Evolutionary conservation across 2,329 filamentous ascomycete species (phyloP), one percentile per base, ranked within the genome.

Genomic region (Hymenoscyphus fructigenus): DNA sequence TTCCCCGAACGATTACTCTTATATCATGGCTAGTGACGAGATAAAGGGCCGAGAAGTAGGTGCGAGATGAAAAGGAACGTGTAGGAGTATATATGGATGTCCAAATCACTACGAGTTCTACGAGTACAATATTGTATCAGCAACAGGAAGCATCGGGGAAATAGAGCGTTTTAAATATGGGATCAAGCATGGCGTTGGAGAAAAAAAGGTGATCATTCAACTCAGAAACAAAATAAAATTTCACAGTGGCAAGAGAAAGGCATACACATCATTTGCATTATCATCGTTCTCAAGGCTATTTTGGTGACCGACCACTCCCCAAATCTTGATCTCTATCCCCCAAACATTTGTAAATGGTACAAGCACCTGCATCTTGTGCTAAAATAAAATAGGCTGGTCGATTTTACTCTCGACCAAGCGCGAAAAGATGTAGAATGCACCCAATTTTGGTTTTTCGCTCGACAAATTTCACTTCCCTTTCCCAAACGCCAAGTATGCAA

Each of bases 401-500:
- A 44, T 53, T 60, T 28, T 50, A 59, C 58, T 59, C 26, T 36
- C 10, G 36, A 63, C 41, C 28, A 55, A 36, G 58, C 29, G 28
- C 29, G 29, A 53, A 34, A 32, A 50, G 26, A 65, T 67, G 65
- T 61, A 68, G 55, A 23, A 64, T 62, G 57, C 61, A 60, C 67
- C 56, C 57, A 63, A 60, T 61, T 53, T 66, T 60, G 23, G 34
- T 36, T 29, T 23, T 44, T 57, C 47, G 38, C 57, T 60, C 60
- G 63, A 71, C n/a, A 26, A 50, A 50, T 50, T 47, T 68, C 68
- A 72, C 63, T 65, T 66, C 64, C 68, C 61, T 70, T 28, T 17
- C 53, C 69, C 71, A 65, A 74, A 74, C 72, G 72, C 72, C 72
- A 57, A 32, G 20, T 71, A 73, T 74, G 72, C 71, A 73, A 72